phyloP scores from a whole-genome alignment of 2,329 filamentous ascomycete species.

The Geosmithia morbida region DNA sequence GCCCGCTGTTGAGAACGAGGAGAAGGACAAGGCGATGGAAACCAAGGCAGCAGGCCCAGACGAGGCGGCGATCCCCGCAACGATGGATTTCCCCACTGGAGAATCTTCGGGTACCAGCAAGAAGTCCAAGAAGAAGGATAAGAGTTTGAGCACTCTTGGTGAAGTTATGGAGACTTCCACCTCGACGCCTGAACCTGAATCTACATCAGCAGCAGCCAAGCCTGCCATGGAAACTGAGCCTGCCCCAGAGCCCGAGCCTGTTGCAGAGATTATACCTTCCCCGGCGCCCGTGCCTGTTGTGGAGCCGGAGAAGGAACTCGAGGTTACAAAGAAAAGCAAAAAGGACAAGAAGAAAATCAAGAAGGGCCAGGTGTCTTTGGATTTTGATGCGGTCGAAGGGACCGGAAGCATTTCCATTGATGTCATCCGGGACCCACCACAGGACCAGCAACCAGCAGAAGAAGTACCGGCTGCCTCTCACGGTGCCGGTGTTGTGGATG shows the following conservation, averaged over 20 bases:
- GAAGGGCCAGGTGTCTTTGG: conserved; percentile 5
- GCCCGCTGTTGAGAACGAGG: neutral
- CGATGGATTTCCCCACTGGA: neutral
- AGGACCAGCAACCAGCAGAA: neutral
- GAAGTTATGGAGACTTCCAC: neutral
- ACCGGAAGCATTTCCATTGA: conserved; percentile 1
- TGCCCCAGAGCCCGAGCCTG: neutral
- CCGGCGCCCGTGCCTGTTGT: neutral
- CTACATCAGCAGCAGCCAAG: neutral
- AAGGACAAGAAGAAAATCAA: conserved; percentile 17
- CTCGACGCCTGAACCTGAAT: neutral
- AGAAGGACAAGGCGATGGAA: neutral
- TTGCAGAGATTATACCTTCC: no score
- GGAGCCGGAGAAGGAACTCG: conserved; percentile 2
- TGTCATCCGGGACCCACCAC: neutral
- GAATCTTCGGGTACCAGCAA: conserved; percentile 4
- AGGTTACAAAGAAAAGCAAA: conserved; percentile 8
- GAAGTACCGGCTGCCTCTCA: neutral
- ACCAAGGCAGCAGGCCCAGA: neutral
- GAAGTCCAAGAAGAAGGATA: conserved; percentile 9
- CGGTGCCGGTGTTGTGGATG: neutral
- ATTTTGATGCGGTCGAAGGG: conserved; percentile 3
- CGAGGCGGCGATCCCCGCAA: neutral
- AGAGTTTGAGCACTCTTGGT: neutral
- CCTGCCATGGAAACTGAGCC: neutral